phyloP scores from a whole-genome alignment of 768 basidiomycete species.

The Trametes cubensis region DNA sequence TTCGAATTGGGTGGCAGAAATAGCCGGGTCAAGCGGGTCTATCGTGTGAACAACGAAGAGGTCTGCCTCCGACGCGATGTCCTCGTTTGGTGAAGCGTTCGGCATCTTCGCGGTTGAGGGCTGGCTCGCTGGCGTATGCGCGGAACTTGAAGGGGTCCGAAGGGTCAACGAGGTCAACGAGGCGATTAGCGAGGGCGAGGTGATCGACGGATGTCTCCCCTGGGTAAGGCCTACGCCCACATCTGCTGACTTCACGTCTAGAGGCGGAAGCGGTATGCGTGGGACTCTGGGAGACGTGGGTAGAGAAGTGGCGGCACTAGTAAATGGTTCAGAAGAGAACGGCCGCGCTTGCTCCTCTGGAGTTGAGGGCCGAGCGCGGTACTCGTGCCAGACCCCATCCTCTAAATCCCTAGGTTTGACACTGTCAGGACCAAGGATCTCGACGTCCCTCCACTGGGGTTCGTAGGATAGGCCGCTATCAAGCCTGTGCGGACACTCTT shows the following conservation, averaged over 20 bases:
- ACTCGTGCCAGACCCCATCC: constrained; percentile 37
- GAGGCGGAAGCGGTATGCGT: constrained; percentile 11
- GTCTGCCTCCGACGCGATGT: constrained; percentile 28
- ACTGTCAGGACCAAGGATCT: constrained; percentile 49
- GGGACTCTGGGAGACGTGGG: constrained; percentile 17
- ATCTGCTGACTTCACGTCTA: constrained; percentile 16
- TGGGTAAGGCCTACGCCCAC: background rate
- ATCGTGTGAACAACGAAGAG: constrained; percentile 65
- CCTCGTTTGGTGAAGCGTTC: background rate
- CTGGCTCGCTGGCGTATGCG: background rate
- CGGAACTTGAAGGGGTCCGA: constrained; percentile 10
- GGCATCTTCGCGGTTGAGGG: background rate
- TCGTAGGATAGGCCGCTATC: constrained; percentile 17
- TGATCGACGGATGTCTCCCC: constrained; percentile 18
- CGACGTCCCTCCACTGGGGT: constrained; percentile 46
- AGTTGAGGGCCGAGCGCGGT: constrained; percentile 14
- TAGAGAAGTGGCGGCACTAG: constrained; percentile 10
- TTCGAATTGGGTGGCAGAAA: constrained; percentile 71
- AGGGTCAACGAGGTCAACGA: constrained; percentile 25
- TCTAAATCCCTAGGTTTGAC: constrained; percentile 47
- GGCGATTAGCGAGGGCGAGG: constrained; percentile 22
- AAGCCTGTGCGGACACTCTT: constrained; percentile 9
- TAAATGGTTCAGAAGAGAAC: constrained; percentile 15
- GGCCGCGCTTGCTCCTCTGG: constrained; percentile 19
- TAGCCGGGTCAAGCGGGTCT: constrained; percentile 60